These are phyloP conservation scores for Cutaneotrichosporon cutaneum DNA, from an alignment of 1,284 basidiomycete genomes.

Conservation along the genomic window DNA sequence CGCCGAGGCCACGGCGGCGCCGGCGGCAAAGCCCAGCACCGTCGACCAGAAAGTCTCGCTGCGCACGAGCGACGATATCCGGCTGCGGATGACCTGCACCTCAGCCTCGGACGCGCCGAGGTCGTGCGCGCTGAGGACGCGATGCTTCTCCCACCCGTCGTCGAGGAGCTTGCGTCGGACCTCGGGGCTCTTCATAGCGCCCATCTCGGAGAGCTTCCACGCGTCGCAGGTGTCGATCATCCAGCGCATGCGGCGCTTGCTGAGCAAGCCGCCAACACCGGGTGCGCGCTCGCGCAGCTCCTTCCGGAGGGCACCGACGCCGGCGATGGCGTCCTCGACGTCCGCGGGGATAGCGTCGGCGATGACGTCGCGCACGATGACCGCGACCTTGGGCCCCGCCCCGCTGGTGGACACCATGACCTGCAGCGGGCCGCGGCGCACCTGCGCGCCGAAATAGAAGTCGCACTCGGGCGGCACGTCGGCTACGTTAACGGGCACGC, in stretches of 20 bases:
- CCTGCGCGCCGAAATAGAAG: constrained; percentile 96
- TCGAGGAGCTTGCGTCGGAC: constrained; percentile 41
- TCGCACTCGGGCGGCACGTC: constrained; percentile 94
- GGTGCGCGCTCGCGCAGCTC: constrained; percentile 56
- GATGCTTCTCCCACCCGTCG: constrained; percentile 52
- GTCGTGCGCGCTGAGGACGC: constrained; percentile 42
- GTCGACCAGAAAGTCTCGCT: not conserved
- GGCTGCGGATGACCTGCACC: not conserved
- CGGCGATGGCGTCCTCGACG: constrained; percentile 76
- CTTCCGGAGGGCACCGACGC: constrained; percentile 61
- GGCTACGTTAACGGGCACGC: constrained; percentile 90
- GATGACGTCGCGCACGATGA: constrained; percentile 72
- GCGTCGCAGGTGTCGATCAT: constrained; percentile 85
- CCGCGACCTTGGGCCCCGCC: constrained; percentile 83
- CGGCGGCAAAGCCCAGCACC: not conserved
- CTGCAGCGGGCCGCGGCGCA: constrained; percentile 86
- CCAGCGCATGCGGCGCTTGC: constrained; percentile 80
- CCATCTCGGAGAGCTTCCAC: constrained; percentile 58
- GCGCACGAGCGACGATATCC: not conserved
- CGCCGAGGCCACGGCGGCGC: constrained; percentile 6
- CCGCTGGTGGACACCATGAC: constrained; percentile 96
- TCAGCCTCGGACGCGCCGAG: constrained; percentile 17
- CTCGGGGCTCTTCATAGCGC: constrained; percentile 41
- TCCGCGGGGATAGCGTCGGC: constrained; percentile 69
- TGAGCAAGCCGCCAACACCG: constrained; percentile 57